Evolutionary conservation across 345 rosid genomes (phyloP), one percentile per base, ranked within the genome.

Genomic region (Euphorbia pulcherrima): DNA sequence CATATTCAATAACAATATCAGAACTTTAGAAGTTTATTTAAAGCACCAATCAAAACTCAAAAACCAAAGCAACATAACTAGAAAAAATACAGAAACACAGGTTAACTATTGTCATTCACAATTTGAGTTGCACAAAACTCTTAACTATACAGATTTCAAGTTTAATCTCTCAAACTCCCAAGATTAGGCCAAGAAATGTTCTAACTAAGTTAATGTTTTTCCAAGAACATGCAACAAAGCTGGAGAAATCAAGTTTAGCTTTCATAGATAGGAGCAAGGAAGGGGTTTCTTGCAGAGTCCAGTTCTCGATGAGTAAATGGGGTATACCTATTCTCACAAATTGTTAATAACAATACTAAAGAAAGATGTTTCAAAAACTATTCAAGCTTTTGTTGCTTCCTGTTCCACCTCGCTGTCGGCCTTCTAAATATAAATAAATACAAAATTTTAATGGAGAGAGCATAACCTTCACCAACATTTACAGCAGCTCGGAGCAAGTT

Each of bases 401-500:
- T 26, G 18, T 20, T 1, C 41, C 1, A 6, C 24, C 37, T 59
- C 39, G 17, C 5, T 17, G 8, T 37, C 39, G 14, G 5, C 9
- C 16, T 0, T 16, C 27, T 5, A 56, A 10, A 1, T 13, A 27
- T 11, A 58, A 30, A 58, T 6, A 37, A 56, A 28, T 17, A 18
- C 21, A 57, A 14, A 54, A 29, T 24, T 54, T 8, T 24, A 37
- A n/a, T 18, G 57, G 20, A 37, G 40, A 51, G 64, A 63, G 53
- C 10, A 67, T 68, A 73, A 93, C 96, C 97, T 72, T 85, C 87
- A 20, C 96, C 95, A 3, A 40, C 74, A 77, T 94, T 89, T 18
- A 91, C 95, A 75, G 97, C 91, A 62, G 87, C 82, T 27, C 92
- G 86, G 29, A 93, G 85, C 77, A 80, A 68, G 60, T 67, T 89